Evolutionary conservation across 2,329 filamentous ascomycete species (phyloP).

Genomic region (Lasiodiplodia sp.): DNA sequence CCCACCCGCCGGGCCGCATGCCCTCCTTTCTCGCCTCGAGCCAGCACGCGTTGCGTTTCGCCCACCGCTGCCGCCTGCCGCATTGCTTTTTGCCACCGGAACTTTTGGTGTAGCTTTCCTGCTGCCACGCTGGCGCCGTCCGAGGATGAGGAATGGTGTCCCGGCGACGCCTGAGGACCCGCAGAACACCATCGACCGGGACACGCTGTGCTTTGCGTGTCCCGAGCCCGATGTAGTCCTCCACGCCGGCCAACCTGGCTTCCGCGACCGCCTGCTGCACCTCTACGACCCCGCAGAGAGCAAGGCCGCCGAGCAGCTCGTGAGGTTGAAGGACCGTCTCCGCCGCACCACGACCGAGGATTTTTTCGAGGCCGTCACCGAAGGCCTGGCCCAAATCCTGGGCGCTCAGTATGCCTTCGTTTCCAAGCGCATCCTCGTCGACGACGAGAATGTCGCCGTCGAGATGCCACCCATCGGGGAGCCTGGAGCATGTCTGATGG

Average conservation of each 20-base stretch:
- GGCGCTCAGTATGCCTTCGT: slow-evolving; percentile 74
- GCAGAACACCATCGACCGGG: slow-evolving; percentile 51
- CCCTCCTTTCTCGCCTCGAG: not conserved
- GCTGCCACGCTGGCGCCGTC: slow-evolving; percentile 12
- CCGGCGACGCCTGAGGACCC: slow-evolving; percentile 40
- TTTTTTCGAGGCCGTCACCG: slow-evolving; percentile 71
- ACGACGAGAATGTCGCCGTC: slow-evolving; percentile 65
- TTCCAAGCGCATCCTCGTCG: slow-evolving; percentile 67
- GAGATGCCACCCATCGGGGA: slow-evolving; percentile 69
- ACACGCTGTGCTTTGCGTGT: slow-evolving; percentile 52
- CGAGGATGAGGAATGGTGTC: slow-evolving; percentile 41
- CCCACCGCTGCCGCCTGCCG: not conserved
- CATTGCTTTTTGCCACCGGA: not conserved
- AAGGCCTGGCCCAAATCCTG: slow-evolving; percentile 68
- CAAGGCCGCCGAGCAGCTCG: slow-evolving; percentile 66
- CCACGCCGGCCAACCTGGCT: slow-evolving; percentile 53
- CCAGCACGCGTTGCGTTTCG: not conserved
- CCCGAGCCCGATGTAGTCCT: slow-evolving; percentile 51
- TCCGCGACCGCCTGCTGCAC: slow-evolving; percentile 47
- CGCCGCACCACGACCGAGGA: slow-evolving; percentile 61
- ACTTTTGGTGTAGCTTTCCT: not conserved
- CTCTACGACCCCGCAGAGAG: slow-evolving; percentile 58
- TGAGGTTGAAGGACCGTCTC: slow-evolving; percentile 65
- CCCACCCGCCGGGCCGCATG: slow-evolving; percentile 12
- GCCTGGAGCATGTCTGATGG: slow-evolving; percentile 68